phyloP scores from a whole-genome alignment of 225 moss, liverwort and hornwort species.

The Physcomitrellopsis africana region DNA sequence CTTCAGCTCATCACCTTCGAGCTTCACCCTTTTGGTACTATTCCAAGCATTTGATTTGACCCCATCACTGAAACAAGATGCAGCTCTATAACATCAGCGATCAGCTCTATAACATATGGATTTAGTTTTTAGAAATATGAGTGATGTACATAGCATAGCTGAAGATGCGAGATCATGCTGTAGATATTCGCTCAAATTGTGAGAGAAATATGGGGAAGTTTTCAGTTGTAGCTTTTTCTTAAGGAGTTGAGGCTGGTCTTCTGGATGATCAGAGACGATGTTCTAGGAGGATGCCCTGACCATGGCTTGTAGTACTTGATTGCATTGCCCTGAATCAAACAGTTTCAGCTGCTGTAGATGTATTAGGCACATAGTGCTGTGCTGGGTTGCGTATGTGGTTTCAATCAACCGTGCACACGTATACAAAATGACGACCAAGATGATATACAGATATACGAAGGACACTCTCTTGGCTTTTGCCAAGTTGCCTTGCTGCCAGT shows the following conservation, averaged over 20 bases:
- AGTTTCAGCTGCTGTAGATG: conserved; percentile 39
- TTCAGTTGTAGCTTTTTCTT: conserved; percentile 28
- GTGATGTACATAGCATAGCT: conserved; percentile 63
- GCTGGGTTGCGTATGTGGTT: conserved; percentile 39
- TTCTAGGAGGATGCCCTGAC: background rate
- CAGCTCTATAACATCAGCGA: conserved; percentile 29
- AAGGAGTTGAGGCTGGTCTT: conserved; percentile 7
- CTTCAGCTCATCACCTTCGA: background rate
- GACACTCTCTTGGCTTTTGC: conserved; percentile 79
- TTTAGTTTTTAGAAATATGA: conserved; percentile 46
- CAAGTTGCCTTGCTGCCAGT: conserved; percentile 78
- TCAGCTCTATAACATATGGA: conserved; percentile 20
- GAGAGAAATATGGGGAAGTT: conserved; percentile 23
- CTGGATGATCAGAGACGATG: background rate
- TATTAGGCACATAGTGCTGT: conserved; percentile 38
- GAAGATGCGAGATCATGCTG: conserved; percentile 13
- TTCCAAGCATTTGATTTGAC: conserved; percentile 26
- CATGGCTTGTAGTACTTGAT: conserved; percentile 31
- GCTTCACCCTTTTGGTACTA: conserved; percentile 5
- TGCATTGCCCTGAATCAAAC: conserved; percentile 29
- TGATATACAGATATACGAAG: conserved; percentile 76
- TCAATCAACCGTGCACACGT: conserved; percentile 26
- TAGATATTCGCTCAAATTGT: conserved; percentile 20
- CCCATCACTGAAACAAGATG: conserved; percentile 32
- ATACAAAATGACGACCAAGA: conserved; percentile 42